Base-by-base conservation (phyloP, 768 basidiomycete genomes). In the Mycena crocata region DNA sequence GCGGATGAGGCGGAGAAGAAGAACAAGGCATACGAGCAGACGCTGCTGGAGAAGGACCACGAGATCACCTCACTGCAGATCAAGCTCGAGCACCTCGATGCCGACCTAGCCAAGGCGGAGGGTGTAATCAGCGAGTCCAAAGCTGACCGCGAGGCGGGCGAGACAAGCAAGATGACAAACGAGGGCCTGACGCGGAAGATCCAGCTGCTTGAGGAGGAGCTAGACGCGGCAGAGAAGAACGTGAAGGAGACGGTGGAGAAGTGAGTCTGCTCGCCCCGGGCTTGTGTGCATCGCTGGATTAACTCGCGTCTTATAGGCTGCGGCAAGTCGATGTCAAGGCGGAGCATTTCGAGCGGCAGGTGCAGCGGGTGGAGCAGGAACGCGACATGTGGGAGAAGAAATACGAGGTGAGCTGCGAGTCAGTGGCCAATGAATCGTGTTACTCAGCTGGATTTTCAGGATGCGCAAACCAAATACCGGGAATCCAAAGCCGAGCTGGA, bases 251-350 rank as follows among this genome's bases (percentile, higher is more conserved):
- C 95, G 1, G 91, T 93, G 32, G 98, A 98, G 81, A 97, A 95
- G 97, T 98, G 76, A 74, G 94, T 88, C 49, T 56, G 15, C 23
- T 49, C n/a, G n/a, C n/a, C 30, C n/a, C 37, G 30, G 30, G 13
- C 8, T n/a, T n/a, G n/a, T n/a, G n/a, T n/a, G n/a, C n/a, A n/a
- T n/a, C n/a, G n/a, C n/a, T 24, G 34, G 30, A 35, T 64, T 73
- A 46, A 57, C 46, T 58, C 73, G 66, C 57, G 63, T 37, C 19
- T 39, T 56, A 45, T 72, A 99, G 97, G 80, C 86, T 99, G 73
- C 86, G 97, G 68, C 94, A 97, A 76, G 95, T 97, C 62, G 98
- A 99, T 76, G 92, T 99, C 80, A 99, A 98, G 84, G 97, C 97
- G 13, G 98, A 99, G 79, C 95, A 99, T 82, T 98, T 94, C 31